phyloP scores from a whole-genome alignment of 2,329 filamentous ascomycete species.

The Celoporthe dispersa region DNA sequence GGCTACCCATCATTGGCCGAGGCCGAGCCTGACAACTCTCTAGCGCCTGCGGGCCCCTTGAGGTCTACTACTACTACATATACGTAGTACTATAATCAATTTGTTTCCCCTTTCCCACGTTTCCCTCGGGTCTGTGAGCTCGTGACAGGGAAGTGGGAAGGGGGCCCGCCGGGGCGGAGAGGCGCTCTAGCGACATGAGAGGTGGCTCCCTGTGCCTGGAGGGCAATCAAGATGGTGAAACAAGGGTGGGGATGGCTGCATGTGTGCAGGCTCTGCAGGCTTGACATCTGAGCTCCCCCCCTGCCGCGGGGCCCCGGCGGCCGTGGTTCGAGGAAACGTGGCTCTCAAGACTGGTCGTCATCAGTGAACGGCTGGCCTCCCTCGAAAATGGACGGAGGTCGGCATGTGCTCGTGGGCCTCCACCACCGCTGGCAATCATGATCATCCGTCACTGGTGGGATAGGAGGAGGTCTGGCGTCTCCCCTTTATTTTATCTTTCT shows the following conservation, averaged over 20 bases:
- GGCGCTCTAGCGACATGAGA: conserved; percentile 8
- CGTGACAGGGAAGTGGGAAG: not conserved
- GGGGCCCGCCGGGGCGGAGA: not conserved
- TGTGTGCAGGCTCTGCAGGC: not conserved
- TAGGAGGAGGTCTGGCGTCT: not conserved
- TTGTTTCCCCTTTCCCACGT: not conserved
- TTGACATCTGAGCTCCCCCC: not conserved
- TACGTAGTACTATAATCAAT: too few species aligned
- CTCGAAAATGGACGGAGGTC: not conserved
- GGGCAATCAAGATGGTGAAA: conserved; percentile 12
- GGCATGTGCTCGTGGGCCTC: not conserved
- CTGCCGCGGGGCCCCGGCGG: not conserved
- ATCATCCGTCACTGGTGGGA: not conserved
- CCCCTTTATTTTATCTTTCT: not conserved
- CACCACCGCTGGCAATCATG: not conserved
- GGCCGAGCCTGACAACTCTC: not conserved
- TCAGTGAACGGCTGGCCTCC: not conserved
- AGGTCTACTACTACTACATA: too few species aligned
- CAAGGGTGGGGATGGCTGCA: conserved; percentile 7
- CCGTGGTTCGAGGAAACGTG: conserved; percentile 7
- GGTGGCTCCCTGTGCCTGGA: not conserved
- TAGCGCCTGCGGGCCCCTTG: not conserved
- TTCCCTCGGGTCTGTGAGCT: not conserved
- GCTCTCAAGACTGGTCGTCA: not conserved
- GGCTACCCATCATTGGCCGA: conserved; percentile 17